A percentile compares a stretch with the other conserved stretches of the same genome.
Evolutionary conservation across 768 basidiomycete genomes (phyloP).

Genomic region (Psilocybe cyanescens): DNA sequence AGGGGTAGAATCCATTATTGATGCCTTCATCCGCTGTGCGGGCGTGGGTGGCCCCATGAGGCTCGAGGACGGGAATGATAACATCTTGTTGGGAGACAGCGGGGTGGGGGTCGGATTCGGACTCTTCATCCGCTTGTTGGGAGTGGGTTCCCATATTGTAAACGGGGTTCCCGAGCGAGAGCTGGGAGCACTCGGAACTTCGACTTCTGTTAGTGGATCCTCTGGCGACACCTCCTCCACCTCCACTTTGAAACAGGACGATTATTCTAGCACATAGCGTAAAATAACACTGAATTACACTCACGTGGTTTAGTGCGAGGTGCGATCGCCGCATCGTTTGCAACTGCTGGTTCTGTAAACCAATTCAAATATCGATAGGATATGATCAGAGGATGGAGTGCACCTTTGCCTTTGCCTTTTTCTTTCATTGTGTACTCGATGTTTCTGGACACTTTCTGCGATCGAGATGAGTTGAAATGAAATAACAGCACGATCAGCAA

Average conservation of each 20-base stretch:
- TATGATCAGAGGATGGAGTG: neutral
- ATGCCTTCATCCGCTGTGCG: constrained; percentile 29
- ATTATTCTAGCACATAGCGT: too few relatives aligned
- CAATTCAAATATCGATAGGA: neutral
- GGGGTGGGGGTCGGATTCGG: neutral
- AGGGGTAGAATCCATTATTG: constrained; percentile 8
- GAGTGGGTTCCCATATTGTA: neutral
- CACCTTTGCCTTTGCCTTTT: neutral
- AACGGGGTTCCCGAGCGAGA: neutral
- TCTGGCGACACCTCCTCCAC: too few relatives aligned
- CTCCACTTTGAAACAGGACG: too few relatives aligned
- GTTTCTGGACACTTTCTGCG: neutral
- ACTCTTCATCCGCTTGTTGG: neutral
- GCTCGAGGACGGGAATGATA: neutral
- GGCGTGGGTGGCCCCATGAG: constrained; percentile 36
- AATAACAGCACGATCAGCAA: neutral
- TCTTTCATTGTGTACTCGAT: neutral
- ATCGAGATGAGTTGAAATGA: neutral
- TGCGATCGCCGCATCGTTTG: neutral
- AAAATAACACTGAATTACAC: too few relatives aligned
- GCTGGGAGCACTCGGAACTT: neutral
- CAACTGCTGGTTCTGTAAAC: neutral
- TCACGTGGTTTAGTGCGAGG: neutral
- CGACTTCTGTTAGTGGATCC: neutral
- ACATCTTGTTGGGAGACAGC: neutral